Percentiles rank a stretch among this genome's conserved stretches.
Conservation (phyloP, 202 grass and related monocot species). For the Digitaria exilis region DNA sequence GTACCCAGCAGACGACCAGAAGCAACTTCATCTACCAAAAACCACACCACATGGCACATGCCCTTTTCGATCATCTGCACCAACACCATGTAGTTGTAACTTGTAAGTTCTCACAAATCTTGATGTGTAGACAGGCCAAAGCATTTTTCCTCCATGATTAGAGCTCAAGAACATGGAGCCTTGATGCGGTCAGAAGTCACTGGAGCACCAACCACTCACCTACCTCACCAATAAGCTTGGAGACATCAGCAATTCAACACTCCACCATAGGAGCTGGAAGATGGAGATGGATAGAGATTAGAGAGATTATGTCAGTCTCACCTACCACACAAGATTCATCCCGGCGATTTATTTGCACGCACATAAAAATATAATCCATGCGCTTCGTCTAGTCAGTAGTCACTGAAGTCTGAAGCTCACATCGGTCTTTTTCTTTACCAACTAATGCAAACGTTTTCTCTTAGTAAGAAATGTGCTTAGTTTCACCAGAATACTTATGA, state of each 20-base stretch:
- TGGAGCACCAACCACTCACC: slow-evolving; percentile 7
- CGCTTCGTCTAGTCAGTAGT: too few species aligned
- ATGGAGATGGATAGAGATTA: too few species aligned
- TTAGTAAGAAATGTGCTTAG: too few species aligned
- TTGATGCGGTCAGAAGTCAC: not conserved
- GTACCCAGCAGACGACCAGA: not conserved
- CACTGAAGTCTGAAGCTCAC: too few species aligned
- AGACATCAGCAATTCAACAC: not conserved
- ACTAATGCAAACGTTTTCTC: too few species aligned
- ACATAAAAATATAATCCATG: not conserved
- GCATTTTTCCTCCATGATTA: not conserved
- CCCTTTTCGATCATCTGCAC: not conserved
- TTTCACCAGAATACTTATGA: too few species aligned
- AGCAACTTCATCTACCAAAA: slow-evolving; percentile 32
- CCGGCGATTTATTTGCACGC: not conserved
- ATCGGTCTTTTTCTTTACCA: too few species aligned
- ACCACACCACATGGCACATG: not conserved
- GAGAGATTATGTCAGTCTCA: too few species aligned
- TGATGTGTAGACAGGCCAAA: not conserved
- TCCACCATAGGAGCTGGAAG: not conserved
- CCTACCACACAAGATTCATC: slow-evolving; percentile 19
- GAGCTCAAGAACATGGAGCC: not conserved
- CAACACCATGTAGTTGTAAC: too few species aligned
- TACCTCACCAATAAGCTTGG: not conserved
- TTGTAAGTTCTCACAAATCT: not conserved